Percentiles rank a stretch among this genome's conserved stretches.
Conservation (phyloP, 1,284 basidiomycete species). For the Mycena citricolor region DNA sequence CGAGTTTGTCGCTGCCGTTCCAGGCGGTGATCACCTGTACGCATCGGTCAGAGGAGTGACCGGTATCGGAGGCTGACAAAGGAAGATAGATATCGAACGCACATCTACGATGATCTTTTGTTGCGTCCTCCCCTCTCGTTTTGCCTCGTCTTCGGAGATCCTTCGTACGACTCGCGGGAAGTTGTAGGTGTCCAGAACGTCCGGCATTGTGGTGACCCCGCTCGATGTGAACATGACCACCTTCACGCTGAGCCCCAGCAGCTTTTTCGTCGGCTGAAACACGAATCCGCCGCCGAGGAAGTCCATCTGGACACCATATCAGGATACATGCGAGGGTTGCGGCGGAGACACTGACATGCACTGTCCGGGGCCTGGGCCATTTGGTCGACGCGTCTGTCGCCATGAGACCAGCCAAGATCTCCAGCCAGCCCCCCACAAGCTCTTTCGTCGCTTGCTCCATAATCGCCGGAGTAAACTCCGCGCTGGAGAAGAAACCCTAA, state of each 20-base stretch:
- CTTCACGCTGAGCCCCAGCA: conserved; percentile 8
- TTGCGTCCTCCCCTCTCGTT: conserved; percentile 2
- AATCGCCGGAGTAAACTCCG: background rate
- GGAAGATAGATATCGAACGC: background rate
- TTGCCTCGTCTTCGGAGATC: conserved; percentile 4
- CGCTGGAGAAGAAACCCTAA: background rate
- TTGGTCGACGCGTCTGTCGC: too few species aligned
- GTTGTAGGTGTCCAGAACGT: background rate
- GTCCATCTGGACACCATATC: conserved; percentile 3
- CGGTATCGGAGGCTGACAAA: background rate
- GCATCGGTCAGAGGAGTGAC: too few species aligned
- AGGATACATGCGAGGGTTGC: background rate
- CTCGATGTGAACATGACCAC: conserved; percentile 2
- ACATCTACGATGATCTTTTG: conserved; percentile 5
- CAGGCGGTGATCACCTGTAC: too few species aligned
- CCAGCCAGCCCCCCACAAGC: conserved; percentile 1
- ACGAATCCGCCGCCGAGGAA: conserved; percentile 2
- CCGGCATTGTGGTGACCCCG: background rate
- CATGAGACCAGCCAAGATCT: background rate
- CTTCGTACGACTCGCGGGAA: conserved; percentile 5
- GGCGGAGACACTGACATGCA: conserved; percentile 4
- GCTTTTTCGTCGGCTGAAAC: conserved; percentile 9
- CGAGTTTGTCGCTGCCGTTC: conserved; percentile 12
- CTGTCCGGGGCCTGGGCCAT: conserved; percentile 11
- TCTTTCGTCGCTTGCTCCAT: background rate